Base-by-base conservation (phyloP, 2,329 filamentous ascomycete genomes). In the Cordyceps javanica region DNA sequence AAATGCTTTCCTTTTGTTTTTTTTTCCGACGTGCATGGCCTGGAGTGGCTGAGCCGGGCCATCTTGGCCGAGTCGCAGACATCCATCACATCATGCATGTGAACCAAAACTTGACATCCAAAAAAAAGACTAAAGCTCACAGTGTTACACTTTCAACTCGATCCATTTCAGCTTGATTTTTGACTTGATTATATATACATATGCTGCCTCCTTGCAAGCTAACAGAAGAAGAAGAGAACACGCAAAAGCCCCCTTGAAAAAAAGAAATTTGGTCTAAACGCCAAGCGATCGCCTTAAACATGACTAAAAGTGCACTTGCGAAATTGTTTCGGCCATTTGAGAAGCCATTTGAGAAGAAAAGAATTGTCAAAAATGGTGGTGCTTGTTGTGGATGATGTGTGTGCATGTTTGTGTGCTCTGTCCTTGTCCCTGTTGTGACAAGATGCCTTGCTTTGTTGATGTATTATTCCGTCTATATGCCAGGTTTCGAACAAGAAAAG, bases 401-500 rank as follows among this genome's bases (percentile, higher is more conserved):
- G 51, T 54, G 45, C 28, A 26, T 26, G 28, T 34, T 54, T 32
- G 41, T 36, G 51, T 53, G 38, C n/a, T 49, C 9, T 19, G 8
- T 14, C n/a, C 28, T 55, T 55, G 53, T 55, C 53, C 25, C 53
- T 55, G 53, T 55, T 55, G 53, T 48, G 53, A 55, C 42, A 55
- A 36, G 13, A 53, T 55, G 42, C 53, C 25, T 48, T 55, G 51
- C 21, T 45, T 45, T n/a, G n/a, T n/a, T n/a, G n/a, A 11, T 44
- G 21, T 45, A 30, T 57, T 54, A 41, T 48, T 50, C 57, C 42
- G 50, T 58, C 57, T 58, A 58, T 58, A 58, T 58, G 57, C 30
- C 50, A 54, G 42, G 13, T 25, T 54, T 44, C 39, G 39, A 45
- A 53, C 13, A 34, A 11, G 26, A 26, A 16, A 55, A 25, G 23